A percentile compares a stretch with the other conserved stretches of the same genome.
Evolutionary conservation across 805 yeast genomes (phyloP).

Genomic region (Saturnispora besseyi): DNA sequence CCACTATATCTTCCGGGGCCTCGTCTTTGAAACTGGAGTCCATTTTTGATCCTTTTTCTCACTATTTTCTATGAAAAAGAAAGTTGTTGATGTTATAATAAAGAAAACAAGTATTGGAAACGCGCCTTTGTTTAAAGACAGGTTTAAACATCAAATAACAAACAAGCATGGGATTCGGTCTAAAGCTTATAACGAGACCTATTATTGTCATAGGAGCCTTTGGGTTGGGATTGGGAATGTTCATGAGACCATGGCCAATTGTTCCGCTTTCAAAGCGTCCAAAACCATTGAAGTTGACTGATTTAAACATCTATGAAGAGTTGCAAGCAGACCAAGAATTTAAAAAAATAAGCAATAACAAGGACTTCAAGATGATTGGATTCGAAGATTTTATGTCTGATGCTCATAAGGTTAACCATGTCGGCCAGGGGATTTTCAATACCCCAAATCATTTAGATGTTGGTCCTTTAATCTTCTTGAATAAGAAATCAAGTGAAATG

Average conservation of each 20-base stretch:
- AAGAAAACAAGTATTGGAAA: not conserved
- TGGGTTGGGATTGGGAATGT: conserved; percentile 24
- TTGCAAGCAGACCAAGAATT: not conserved
- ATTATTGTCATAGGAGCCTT: conserved; percentile 16
- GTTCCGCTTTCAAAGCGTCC: conserved; percentile 10
- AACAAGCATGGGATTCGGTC: not conserved
- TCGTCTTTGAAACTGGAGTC: not conserved
- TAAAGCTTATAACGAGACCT: conserved; percentile 7
- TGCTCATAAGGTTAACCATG: conserved; percentile 54
- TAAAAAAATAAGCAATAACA: conserved; percentile 12
- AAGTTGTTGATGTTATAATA: not conserved
- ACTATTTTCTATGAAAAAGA: not conserved
- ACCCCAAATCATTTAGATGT: conserved; percentile 62
- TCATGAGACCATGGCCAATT: conserved; percentile 27
- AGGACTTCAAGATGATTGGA: conserved; percentile 19
- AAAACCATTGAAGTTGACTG: conserved; percentile 10
- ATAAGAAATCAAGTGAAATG: conserved; percentile 42
- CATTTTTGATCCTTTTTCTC: not conserved
- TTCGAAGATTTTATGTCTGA: conserved; percentile 44
- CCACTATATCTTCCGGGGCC: not conserved
- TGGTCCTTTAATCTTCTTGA: conserved; percentile 62
- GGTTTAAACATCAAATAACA: not conserved
- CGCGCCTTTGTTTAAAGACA: not conserved
- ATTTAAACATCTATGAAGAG: not conserved
- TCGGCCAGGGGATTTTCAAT: conserved; percentile 61